These are phyloP conservation scores for Leccinum uliginosum DNA, from an alignment of 768 basidiomycete genomes.

Conservation along the genomic window DNA sequence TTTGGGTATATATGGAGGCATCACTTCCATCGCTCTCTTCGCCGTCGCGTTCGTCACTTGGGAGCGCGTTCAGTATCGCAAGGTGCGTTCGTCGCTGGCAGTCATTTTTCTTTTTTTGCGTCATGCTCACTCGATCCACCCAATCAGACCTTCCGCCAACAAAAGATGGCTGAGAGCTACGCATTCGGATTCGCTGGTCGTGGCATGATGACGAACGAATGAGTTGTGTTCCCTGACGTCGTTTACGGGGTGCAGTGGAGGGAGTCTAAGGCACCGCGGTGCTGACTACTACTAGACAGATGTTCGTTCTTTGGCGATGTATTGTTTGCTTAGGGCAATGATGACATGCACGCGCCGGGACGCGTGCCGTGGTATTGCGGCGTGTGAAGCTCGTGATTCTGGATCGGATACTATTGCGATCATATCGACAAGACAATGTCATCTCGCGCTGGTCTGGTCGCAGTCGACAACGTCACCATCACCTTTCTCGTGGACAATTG, in stretches of 20 bases:
- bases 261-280: not conserved
- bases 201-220: slow-evolving; percentile 32
- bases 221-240: not conserved
- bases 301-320: slow-evolving; percentile 8
- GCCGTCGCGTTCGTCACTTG: slow-evolving; percentile 82
- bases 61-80: slow-evolving; percentile 84
- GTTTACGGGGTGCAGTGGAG: not conserved
- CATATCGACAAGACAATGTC: not conserved
- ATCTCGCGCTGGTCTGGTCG: slow-evolving; percentile 17
- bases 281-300: not conserved
- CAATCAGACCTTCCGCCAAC: slow-evolving; percentile 71
- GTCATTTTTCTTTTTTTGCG: not conserved
- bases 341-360: slow-evolving; percentile 3
- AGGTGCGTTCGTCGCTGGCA: slow-evolving; percentile 44
- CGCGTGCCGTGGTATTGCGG: not conserved
- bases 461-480: slow-evolving; percentile 40
- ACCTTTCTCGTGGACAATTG: slow-evolving; percentile 74
- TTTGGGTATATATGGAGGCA: slow-evolving; percentile 78
- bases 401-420: not conserved
- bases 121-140: slow-evolving; percentile 1
- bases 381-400: not conserved
- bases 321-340: not conserved
- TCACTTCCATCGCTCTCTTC: slow-evolving; percentile 78
- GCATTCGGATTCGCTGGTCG: slow-evolving; percentile 61
- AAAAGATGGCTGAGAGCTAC: slow-evolving; percentile 64